Base-by-base conservation (phyloP, 1,284 basidiomycete species). In the Ceratorhiza oryzae-sativae region DNA sequence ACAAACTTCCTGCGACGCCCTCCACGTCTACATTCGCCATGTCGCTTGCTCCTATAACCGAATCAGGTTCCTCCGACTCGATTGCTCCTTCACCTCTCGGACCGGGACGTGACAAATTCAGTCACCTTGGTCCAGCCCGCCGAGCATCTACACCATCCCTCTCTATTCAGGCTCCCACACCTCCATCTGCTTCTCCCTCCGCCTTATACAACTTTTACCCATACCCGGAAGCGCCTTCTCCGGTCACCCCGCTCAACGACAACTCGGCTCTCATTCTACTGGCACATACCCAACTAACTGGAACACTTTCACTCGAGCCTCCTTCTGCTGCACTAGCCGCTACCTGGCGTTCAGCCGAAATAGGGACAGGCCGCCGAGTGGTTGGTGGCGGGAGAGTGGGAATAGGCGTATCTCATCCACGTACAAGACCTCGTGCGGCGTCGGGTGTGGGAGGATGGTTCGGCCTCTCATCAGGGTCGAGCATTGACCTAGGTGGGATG, bases 251-350 rank as follows among this genome's bases (percentile, higher is more conserved):
- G 34, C 30, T 53, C 51, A 49, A 49, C 39, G 71, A 65, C 25
- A 39, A 46, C 56, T 34, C 85, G 8, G 90, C 94, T 75, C 82
- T 91, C 12, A 86, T 95, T n/a, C 83, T 95, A 0, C 96, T 95
- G 80, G 89, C 93, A 0, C 95, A 95, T 77, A 92, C 90, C 0
- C 93, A 95, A 76, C 84, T 95, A 30, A 82, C 87, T n/a, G 94
- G 93, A 1, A 86, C 83, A 0, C 82, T 90, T 63, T 83, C 86
- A 34, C 78, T 89, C 55, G 82, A 83, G 68, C 81, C 80, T 41
- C 74, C 76, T 18, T 76, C 82, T 4, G 78, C 82, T 76, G 78
- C 42, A 70, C 75, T 39, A 36, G 59, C 73, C 6, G 42, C 32
- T 4, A 59, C 12, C 13, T 70, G 67, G 67, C 53, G 75, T 48